Percentiles rank a stretch among this genome's conserved stretches.
phyloP scores from a whole-genome alignment of 306 rosid species.

The Cicer arietinum region DNA sequence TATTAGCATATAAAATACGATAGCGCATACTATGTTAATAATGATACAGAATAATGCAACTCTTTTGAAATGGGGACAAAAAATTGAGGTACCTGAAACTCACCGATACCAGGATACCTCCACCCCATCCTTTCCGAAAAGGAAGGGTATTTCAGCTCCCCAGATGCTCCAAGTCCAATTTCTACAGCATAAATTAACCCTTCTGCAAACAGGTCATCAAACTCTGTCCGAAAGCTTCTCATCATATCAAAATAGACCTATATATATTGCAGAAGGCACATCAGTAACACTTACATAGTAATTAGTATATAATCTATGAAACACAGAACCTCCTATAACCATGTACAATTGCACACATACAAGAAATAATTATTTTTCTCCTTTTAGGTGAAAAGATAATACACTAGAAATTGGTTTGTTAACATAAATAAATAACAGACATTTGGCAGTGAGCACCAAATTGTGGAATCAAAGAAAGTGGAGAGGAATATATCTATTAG shows the following conservation, averaged over 20 bases:
- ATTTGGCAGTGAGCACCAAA: conserved; percentile 3
- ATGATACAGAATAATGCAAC: conserved; percentile 26
- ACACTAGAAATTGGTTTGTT: conserved; percentile 18
- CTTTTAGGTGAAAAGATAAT: conserved; percentile 13
- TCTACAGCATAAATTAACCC: conserved; percentile 83
- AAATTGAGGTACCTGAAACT: conserved; percentile 90
- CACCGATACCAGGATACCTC: conserved; percentile 99
- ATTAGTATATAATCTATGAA: conserved; percentile 15
- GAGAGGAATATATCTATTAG: conserved; percentile 1
- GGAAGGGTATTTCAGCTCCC: conserved; percentile 97
- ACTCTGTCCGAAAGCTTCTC: conserved; percentile 97
- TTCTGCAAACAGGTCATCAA: conserved; percentile 84
- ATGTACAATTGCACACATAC: background rate
- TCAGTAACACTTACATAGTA: conserved; percentile 21
- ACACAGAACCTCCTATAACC: conserved; percentile 18
- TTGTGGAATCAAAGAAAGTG: conserved; percentile 21
- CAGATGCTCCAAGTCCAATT: conserved; percentile 91
- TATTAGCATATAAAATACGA: conserved; percentile 21
- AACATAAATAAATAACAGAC: conserved; percentile 24
- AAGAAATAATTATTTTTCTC: background rate
- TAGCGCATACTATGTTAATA: conserved; percentile 2
- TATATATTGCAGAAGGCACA: conserved; percentile 40
- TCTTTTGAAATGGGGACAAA: conserved; percentile 29
- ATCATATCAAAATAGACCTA: conserved; percentile 97
- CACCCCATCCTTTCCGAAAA: conserved; percentile 92